Evolutionary conservation across 768 basidiomycete genomes (phyloP).

Genomic region (Hirschioporus abietinus): DNA sequence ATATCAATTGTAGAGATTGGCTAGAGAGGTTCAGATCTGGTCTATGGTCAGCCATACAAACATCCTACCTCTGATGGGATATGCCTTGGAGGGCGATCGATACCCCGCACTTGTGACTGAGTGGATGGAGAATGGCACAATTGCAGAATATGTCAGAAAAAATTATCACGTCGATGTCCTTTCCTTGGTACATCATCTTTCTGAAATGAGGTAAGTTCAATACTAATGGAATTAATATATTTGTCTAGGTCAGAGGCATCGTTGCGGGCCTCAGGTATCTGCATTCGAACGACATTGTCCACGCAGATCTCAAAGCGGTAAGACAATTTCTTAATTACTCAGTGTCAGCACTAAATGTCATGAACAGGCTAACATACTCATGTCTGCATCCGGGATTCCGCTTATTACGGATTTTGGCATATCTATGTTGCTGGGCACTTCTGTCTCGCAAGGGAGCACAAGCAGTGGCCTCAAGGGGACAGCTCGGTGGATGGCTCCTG

Average conservation of each 20-base stretch:
- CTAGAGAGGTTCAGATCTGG: constrained; percentile 1
- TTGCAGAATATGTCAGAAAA: neutral
- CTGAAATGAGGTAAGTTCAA: neutral
- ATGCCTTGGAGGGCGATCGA: neutral
- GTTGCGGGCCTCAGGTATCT: constrained; percentile 4
- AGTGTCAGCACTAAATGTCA: neutral
- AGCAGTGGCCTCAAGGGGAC: neutral
- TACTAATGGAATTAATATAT: neutral
- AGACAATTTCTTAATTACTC: neutral
- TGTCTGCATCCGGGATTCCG: neutral
- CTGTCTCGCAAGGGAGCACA: neutral
- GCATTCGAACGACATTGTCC: neutral
- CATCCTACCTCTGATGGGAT: neutral
- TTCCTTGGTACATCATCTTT: neutral
- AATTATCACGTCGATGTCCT: neutral
- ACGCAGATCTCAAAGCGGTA: neutral
- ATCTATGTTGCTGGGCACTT: neutral
- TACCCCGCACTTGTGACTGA: neutral
- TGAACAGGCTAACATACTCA: neutral
- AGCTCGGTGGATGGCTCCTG: constrained; percentile 1
- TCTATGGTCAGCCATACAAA: constrained; percentile 3
- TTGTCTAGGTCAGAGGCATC: neutral
- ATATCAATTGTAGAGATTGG: constrained; percentile 1
- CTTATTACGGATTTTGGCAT: neutral
- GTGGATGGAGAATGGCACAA: constrained; percentile 2